These are phyloP conservation scores for Hanseniaspora gamundiae DNA, from an alignment of 1,139 yeast genomes.

Conservation along the genomic window DNA sequence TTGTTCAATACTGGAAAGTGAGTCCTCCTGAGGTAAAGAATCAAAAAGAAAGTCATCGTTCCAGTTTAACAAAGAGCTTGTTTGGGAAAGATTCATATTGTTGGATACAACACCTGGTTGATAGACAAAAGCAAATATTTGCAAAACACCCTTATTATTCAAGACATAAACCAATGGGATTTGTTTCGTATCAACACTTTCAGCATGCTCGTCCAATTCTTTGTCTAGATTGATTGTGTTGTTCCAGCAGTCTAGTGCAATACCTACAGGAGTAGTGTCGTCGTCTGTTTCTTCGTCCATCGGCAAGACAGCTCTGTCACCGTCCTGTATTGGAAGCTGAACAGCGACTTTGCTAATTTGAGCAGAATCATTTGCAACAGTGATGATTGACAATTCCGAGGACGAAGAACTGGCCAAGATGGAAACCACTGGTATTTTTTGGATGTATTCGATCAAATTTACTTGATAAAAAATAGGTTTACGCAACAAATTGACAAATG, in stretches of 20 bases:
- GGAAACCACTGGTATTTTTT: slow-evolving; percentile 24
- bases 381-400: slow-evolving; percentile 41
- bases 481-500: slow-evolving; percentile 45
- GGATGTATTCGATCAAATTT: slow-evolving; percentile 34
- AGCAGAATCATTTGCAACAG: slow-evolving; percentile 18
- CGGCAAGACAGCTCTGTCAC: slow-evolving; percentile 61
- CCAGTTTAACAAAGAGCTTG: background rate
- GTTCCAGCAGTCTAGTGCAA: slow-evolving; percentile 44
- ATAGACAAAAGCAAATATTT: slow-evolving; percentile 57
- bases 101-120: slow-evolving; percentile 31
- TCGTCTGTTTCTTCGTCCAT: slow-evolving; percentile 49
- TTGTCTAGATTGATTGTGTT: slow-evolving; percentile 21
- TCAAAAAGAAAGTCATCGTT: too few relatives aligned
- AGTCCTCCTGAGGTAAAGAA: too few relatives aligned
- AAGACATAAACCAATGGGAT: slow-evolving; percentile 54
- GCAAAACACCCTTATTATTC: slow-evolving; percentile 48
- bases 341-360: slow-evolving; percentile 12
- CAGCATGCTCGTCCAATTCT: slow-evolving; percentile 32
- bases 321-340: slow-evolving; percentile 44
- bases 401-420: slow-evolving; percentile 51
- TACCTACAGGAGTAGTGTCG: slow-evolving; percentile 62
- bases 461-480: slow-evolving; percentile 37
- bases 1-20: too few relatives aligned
- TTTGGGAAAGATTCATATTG: slow-evolving; percentile 13
- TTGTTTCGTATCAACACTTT: slow-evolving; percentile 39